phyloP scores from a whole-genome alignment of 352 stramenopile species.

The Phytophthora syringae region DNA sequence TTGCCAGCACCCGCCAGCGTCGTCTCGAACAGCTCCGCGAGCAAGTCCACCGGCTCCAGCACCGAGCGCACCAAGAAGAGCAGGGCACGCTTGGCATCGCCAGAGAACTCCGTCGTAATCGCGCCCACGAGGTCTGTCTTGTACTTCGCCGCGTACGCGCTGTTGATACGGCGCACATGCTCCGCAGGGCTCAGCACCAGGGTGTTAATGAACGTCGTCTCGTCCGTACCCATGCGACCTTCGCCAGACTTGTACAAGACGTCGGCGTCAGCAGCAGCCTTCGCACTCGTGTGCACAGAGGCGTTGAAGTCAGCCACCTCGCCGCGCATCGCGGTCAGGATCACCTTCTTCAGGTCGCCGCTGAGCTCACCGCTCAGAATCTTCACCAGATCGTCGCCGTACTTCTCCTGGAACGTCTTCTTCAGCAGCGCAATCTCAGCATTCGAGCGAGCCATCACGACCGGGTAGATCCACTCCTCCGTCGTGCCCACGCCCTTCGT shows the following conservation, averaged over 20 bases:
- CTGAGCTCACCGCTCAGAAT: slow-evolving; percentile 53
- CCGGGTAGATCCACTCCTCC: slow-evolving; percentile 65
- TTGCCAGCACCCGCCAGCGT: slow-evolving; percentile 45
- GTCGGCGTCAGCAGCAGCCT: slow-evolving; percentile 56
- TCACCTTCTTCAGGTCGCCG: slow-evolving; percentile 68
- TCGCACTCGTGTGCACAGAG: slow-evolving; percentile 56
- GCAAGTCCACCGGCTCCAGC: slow-evolving; percentile 32
- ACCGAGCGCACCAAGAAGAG: slow-evolving; percentile 38
- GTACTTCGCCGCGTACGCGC: slow-evolving; percentile 15
- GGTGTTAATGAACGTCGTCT: slow-evolving; percentile 60
- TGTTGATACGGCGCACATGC: slow-evolving; percentile 59
- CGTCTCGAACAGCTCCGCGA: slow-evolving; percentile 38
- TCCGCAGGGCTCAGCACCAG: slow-evolving; percentile 45
- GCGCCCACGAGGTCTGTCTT: slow-evolving; percentile 30
- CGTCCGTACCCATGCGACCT: slow-evolving; percentile 64
- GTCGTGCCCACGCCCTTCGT: slow-evolving; percentile 65
- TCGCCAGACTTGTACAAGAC: slow-evolving; percentile 72
- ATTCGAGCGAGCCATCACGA: slow-evolving; percentile 63
- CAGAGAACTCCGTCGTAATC: slow-evolving; percentile 43
- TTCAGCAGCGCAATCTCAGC: slow-evolving; percentile 73
- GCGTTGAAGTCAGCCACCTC: slow-evolving; percentile 52
- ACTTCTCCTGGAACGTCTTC: slow-evolving; percentile 69
- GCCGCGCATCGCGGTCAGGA: slow-evolving; percentile 50
- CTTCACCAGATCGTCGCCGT: slow-evolving; percentile 59
- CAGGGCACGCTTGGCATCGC: slow-evolving; percentile 25